Base-by-base conservation (phyloP, 306 rosid species). In the Quillaja saponaria region DNA sequence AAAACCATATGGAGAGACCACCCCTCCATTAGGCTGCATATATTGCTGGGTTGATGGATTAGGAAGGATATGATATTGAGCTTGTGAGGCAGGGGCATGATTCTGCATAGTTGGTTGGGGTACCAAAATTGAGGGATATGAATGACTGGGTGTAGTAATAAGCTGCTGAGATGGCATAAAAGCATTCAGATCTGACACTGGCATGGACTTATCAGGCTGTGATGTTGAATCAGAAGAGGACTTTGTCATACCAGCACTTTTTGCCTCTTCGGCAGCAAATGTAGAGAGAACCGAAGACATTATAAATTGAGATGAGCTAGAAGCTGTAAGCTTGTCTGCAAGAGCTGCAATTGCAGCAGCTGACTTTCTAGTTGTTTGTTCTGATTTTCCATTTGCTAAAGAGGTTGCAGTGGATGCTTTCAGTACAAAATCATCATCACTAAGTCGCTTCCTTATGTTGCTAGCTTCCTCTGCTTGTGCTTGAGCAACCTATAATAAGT, bases 281-380 rank as follows among this genome's bases (percentile, higher is more conserved):
- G 96, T 78, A 38, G 91, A 84, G 63, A 91, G 95, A 64, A 91
- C 97, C 7, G 95, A 91, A 61, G 82, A 42, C 96, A 91, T 91
- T 60, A 91, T 91, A 79, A 88, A 56, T 47, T 91, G 97, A 56
- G 96, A 91, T 38, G 97, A 91, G 63, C 82, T 84, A 33, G 97
- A 91, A 66, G 97, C 95, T 14, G 96, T 68, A 40, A 91, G 97
- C 91, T 78, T 91, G 79, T 88, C 97, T 1, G 97, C 96, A 69
- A 91, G 95, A 0, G 97, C 97, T 17, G 97, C 97, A 58, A 91
- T 84, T 68, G 85, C 86, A 57, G 97, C 90, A 58, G 97, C 85
- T 18, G 97, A 88, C 76, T 84, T 90, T 72, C 55, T 75, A 47
- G 72, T 73, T 40, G 76, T 60, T 47, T 69, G 81, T 44, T 77